Conservation (phyloP, 1,284 basidiomycete genomes). For the Ceratobasidium sp. region DNA sequence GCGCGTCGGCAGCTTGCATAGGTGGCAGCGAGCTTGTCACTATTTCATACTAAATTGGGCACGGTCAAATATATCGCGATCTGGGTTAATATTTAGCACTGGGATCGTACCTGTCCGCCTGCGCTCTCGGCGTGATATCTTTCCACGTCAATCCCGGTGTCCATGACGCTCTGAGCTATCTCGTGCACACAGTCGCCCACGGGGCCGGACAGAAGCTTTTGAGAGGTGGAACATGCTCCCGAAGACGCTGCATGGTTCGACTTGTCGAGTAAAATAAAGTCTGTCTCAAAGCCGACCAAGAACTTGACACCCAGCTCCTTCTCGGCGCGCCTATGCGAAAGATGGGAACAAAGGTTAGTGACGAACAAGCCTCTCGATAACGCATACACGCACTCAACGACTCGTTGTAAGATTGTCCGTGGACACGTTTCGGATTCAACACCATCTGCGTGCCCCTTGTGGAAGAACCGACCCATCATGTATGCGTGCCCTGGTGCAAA, state of each 20-base stretch:
- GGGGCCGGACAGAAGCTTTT: conserved; percentile 57
- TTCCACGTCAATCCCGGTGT: conserved; percentile 66
- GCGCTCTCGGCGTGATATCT: conserved; percentile 75
- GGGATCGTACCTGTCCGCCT: conserved; percentile 69
- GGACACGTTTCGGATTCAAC: conserved; percentile 67
- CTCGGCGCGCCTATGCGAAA: conserved; percentile 57
- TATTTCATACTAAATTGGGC: conserved; percentile 68
- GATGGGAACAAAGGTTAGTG: background rate
- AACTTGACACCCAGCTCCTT: conserved; percentile 63
- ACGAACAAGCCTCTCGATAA: background rate
- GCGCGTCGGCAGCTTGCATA: conserved; percentile 74
- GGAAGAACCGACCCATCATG: conserved; percentile 74
- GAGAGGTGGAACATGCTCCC: conserved; percentile 60
- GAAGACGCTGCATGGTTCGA: conserved; percentile 64
- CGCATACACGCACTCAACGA: conserved; percentile 63
- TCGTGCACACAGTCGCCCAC: conserved; percentile 60
- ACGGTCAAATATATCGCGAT: too few relatives aligned
- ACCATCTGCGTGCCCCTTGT: conserved; percentile 62
- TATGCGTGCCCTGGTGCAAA: conserved; percentile 71
- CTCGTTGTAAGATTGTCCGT: conserved; percentile 64
- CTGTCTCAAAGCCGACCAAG: conserved; percentile 75
- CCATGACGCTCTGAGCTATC: conserved; percentile 64
- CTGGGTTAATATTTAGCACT: background rate
- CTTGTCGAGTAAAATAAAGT: conserved; percentile 70
- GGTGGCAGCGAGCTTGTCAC: conserved; percentile 75